phyloP scores from a whole-genome alignment of 2,329 filamentous ascomycete genomes.

The Blumeria graminis region DNA sequence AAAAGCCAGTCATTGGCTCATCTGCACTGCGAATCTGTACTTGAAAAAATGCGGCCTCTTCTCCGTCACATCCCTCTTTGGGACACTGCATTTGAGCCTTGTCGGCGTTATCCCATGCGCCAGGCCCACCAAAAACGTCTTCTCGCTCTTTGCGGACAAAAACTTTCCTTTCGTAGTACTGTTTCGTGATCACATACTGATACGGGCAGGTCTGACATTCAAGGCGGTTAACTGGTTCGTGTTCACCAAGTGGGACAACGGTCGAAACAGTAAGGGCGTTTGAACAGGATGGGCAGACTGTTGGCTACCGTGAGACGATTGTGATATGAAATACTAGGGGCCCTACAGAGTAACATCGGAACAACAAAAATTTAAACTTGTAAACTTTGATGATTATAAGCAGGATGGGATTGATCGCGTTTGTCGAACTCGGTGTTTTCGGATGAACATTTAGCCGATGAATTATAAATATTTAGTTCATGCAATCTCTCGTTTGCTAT shows the following conservation, averaged over 20 bases:
- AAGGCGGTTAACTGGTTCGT: constrained; percentile 40
- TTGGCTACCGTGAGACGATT: constrained; percentile 4
- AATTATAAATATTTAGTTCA: too few relatives aligned
- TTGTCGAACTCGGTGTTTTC: too few relatives aligned
- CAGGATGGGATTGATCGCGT: too few relatives aligned
- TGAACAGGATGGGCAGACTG: constrained; percentile 64
- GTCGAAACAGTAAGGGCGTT: constrained; percentile 56
- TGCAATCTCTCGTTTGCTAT: too few relatives aligned
- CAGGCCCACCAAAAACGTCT: constrained; percentile 70
- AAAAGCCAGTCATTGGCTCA: constrained; percentile 95
- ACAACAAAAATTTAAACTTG: too few relatives aligned
- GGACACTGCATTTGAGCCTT: constrained; percentile 67
- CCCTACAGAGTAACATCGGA: constrained; percentile 41
- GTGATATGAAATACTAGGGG: background rate
- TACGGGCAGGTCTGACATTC: constrained; percentile 93
- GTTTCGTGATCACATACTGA: constrained; percentile 56
- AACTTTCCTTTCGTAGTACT: constrained; percentile 52
- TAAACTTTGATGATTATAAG: too few relatives aligned
- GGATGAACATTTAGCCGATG: too few relatives aligned
- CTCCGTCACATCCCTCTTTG: constrained; percentile 51
- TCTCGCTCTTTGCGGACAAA: constrained; percentile 76
- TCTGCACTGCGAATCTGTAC: constrained; percentile 95
- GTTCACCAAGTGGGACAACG: background rate
- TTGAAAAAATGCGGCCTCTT: constrained; percentile 81
- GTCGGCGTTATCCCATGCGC: constrained; percentile 78